Evolutionary conservation across 2,329 filamentous ascomycete genomes (phyloP), one percentile per base, ranked within the genome.

Genomic region (Fusarium udum): DNA sequence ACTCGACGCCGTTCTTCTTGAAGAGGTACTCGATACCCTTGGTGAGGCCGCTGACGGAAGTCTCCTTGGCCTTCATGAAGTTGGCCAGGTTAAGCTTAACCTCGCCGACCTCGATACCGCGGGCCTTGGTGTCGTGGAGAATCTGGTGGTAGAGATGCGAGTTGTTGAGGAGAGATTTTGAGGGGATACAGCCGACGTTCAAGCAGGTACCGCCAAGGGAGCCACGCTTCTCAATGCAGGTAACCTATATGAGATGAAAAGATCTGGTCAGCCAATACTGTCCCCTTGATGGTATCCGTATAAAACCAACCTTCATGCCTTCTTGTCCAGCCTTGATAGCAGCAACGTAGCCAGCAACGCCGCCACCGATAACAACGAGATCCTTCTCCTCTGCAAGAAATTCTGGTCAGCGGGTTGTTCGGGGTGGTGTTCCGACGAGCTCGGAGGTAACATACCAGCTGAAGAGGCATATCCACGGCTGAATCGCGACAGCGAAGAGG

Each of bases 1-100:
- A 99, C 83, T 98, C 95, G 76, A 98, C 96, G 74, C 94, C 94
- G 87, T 99, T 99, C 90, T 99, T 98, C 92, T 98, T 98, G 86
- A 99, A 92, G 73, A 99, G 88, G 83, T 95, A 99, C 85, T 99
- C 96, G 75, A 99, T 93, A 83, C 96, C 96, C 88, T 98, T 98
- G 76, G 96, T 99, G 76, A 99, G 87, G 56, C 95, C 91, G 45
- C 87, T 84, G 72, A 99, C 96, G 59, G 96, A 97, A 40, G 91
- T 92, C 59, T 99, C 95, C 87, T 99, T 99, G 68, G 96, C 95
- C 87, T 98, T 97, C 95, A 99, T 98, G 91, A 99, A 95, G 84
- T 96, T 92, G 79, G 87, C 85, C 51, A 99, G 89, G 88, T 99
- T 98, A 82, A 99, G 92, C 85, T 97, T 97, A 81, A 99, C 95